Evolutionary conservation across 2,329 filamentous ascomycete species (phyloP).

Genomic region (Elsinoe ampelina): DNA sequence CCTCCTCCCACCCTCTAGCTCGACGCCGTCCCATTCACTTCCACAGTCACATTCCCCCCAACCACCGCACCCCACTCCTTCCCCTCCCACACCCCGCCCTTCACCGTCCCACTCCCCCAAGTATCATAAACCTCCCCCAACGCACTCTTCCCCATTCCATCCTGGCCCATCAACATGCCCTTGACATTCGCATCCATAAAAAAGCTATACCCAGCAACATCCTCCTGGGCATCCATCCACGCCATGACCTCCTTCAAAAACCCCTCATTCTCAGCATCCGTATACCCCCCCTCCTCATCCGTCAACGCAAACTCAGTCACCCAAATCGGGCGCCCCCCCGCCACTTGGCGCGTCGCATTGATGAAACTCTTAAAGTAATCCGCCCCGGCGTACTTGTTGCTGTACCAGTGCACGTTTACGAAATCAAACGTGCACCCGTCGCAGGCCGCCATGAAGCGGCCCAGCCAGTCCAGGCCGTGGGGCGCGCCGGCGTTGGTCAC

Average conservation of each 20-base stretch:
- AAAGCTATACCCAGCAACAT: conserved; percentile 32
- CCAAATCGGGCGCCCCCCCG: conserved; percentile 20
- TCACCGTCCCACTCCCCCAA: conserved; percentile 15
- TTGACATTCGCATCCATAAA: conserved; percentile 25
- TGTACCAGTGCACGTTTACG: conserved; percentile 55
- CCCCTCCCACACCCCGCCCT: conserved; percentile 24
- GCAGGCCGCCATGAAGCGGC: conserved; percentile 44
- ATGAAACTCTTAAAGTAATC: conserved; percentile 37
- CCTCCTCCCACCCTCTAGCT: not conserved
- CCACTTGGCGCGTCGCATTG: conserved; percentile 15
- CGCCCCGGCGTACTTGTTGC: conserved; percentile 24
- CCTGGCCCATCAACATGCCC: conserved; percentile 21
- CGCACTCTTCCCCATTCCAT: conserved; percentile 19
- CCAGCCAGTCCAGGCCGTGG: conserved; percentile 45
- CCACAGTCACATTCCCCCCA: conserved; percentile 8
- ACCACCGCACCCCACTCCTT: conserved; percentile 33
- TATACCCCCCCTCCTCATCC: conserved; percentile 18
- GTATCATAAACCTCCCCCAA: conserved; percentile 21
- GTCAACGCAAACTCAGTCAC: conserved; percentile 53
- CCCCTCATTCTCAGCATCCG: conserved; percentile 30
- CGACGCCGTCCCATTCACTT: not conserved
- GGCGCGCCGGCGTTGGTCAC: conserved; percentile 48
- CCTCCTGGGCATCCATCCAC: conserved; percentile 31
- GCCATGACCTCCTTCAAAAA: conserved; percentile 42
- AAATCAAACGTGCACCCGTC: conserved; percentile 45